Conservation (phyloP, 78 protist species). For the Bigelowiella natans region DNA sequence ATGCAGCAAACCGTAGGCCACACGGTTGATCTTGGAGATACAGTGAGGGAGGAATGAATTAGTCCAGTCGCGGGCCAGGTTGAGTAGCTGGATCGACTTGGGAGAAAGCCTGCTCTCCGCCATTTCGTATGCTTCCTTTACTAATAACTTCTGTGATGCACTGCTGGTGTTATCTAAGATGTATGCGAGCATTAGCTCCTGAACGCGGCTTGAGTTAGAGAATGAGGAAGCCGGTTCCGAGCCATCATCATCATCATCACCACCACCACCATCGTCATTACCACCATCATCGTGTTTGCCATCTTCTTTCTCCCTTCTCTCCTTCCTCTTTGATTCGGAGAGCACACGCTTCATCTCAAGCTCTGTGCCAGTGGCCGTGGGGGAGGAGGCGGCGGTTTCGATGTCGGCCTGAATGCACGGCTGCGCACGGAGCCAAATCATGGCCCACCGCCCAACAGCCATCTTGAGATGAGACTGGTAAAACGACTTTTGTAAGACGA, state of each 20-base stretch:
- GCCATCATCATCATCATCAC: neutral
- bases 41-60: slow-evolving; percentile 27
- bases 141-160: too few species aligned
- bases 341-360: neutral
- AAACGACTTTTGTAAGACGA: slow-evolving; percentile 12
- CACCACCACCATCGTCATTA: neutral
- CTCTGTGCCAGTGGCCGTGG: neutral
- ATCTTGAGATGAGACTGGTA: slow-evolving; percentile 8
- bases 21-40: slow-evolving; percentile 40
- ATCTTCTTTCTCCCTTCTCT: neutral
- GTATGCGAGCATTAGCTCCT: neutral
- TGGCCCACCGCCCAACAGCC: slow-evolving; percentile 17
- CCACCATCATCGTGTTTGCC: neutral
- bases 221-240: neutral
- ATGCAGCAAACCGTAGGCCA: slow-evolving; percentile 34
- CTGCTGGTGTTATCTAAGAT: neutral
- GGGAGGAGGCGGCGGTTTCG: neutral
- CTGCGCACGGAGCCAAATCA: slow-evolving; percentile 7
- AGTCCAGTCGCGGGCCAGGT: slow-evolving; percentile 36
- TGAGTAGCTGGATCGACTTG: slow-evolving; percentile 27
- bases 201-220: neutral
- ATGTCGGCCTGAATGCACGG: neutral
- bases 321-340: neutral
- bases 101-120: neutral
- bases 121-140: neutral